A percentile compares a stretch with the other conserved stretches of the same genome.
Conservation (phyloP, 495 filamentous ascomycete genomes). For the Lepraria neglecta region DNA sequence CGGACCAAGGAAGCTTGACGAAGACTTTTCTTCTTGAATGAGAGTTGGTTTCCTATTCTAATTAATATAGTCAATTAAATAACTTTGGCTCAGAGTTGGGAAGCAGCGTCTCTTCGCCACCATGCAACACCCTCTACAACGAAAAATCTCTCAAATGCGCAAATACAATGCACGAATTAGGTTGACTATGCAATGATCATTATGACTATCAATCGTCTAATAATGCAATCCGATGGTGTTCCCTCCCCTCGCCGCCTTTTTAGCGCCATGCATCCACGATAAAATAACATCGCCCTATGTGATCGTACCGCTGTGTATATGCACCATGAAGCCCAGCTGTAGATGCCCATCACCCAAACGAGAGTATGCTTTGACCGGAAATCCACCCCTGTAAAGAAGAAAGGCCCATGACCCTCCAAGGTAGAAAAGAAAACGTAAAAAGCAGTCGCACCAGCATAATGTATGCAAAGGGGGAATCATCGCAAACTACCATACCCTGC, state of each 20-base stretch:
- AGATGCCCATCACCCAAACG: constrained; percentile 13
- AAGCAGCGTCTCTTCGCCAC: not conserved
- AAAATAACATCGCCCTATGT: constrained; percentile 3
- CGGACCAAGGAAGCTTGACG: not conserved
- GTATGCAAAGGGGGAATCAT: constrained; percentile 30
- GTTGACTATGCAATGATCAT: no score
- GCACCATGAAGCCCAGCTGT: constrained; percentile 20
- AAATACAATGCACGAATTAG: no score
- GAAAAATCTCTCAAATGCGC: no score
- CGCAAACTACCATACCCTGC: constrained; percentile 21
- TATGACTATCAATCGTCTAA: constrained; percentile 1
- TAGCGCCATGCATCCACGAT: constrained; percentile 1
- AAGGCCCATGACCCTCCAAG: constrained; percentile 1
- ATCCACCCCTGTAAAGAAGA: not conserved
- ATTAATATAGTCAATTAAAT: not conserved
- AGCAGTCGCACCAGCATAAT: constrained; percentile 6
- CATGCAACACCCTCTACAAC: no score
- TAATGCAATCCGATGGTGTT: not conserved
- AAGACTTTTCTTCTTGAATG: not conserved
- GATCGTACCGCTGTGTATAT: constrained; percentile 20
- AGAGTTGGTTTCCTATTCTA: not conserved
- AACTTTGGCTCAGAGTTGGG: not conserved
- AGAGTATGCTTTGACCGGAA: not conserved
- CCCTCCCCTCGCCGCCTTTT: not conserved
- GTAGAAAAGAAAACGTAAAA: not conserved